Evolutionary conservation across 352 stramenopile species (phyloP).

Genomic region (Thraustochytrium sp.): DNA sequence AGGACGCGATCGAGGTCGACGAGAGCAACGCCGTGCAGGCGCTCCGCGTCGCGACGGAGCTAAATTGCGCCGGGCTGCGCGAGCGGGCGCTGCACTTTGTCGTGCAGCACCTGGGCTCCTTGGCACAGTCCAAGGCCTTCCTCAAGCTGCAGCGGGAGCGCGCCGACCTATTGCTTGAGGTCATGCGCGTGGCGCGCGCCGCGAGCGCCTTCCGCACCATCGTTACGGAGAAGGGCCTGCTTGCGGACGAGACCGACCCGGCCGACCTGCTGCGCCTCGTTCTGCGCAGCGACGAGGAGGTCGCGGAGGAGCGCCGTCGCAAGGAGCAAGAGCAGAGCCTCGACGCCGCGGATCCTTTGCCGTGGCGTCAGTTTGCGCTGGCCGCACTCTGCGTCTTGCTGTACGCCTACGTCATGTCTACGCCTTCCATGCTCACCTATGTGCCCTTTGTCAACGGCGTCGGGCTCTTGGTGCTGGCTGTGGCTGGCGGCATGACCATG

Average conservation of each 20-base stretch:
- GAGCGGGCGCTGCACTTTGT: slow-evolving; percentile 40
- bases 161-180: background rate
- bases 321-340: background rate
- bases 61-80: background rate
- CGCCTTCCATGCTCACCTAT: background rate
- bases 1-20: slow-evolving; percentile 22
- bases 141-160: background rate
- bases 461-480: background rate
- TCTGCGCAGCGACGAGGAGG: background rate
- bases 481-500: background rate
- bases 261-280: background rate
- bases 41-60: slow-evolving; percentile 8
- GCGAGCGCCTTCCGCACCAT: slow-evolving; percentile 4
- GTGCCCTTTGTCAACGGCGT: background rate
- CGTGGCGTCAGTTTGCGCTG: background rate
- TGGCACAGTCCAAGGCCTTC: slow-evolving; percentile 30
- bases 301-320: background rate
- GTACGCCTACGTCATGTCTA: background rate
- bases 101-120: slow-evolving; percentile 1
- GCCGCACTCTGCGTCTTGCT: background rate
- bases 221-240: background rate
- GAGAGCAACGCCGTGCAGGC: slow-evolving; percentile 38
- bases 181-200: background rate
- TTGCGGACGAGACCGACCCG: background rate
- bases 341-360: background rate